Percentiles rank a stretch among this genome's conserved stretches.
Evolutionary conservation across 352 stramenopile genomes (phyloP).

Genomic region (Pythium dissimile): DNA sequence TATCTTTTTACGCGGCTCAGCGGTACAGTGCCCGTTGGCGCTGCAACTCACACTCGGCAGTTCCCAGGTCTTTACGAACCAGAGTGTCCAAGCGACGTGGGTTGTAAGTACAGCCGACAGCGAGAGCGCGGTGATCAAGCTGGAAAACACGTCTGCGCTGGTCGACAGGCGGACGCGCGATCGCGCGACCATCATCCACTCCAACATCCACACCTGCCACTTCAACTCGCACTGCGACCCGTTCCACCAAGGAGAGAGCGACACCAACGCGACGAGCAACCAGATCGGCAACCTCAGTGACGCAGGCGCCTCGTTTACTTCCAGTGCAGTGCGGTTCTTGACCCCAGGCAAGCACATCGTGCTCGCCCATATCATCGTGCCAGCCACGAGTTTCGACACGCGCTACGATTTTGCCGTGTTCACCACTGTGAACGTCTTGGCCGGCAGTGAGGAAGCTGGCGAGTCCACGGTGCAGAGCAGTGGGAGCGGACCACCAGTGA

Average conservation of each 20-base stretch:
- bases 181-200: constrained; percentile 22
- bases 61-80: not conserved
- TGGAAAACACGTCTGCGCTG: constrained; percentile 6
- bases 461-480: not conserved
- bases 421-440: constrained; percentile 14
- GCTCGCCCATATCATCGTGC: constrained; percentile 34
- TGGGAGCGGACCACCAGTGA: not conserved
- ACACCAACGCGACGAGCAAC: constrained; percentile 17
- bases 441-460: not conserved
- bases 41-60: constrained; percentile 2
- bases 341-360: constrained; percentile 25
- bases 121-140: constrained; percentile 5
- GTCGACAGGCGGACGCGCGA: constrained; percentile 13
- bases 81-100: constrained; percentile 19
- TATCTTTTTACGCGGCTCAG: constrained; percentile 13
- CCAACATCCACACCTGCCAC: constrained; percentile 24
- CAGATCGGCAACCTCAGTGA: constrained; percentile 27
- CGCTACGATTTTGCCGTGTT: constrained; percentile 35
- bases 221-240: constrained; percentile 17
- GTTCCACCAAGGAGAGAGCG: constrained; percentile 15
- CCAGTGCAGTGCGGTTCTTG: constrained; percentile 24
- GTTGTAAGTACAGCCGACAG: constrained; percentile 8
- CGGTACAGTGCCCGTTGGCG: constrained; percentile 22
- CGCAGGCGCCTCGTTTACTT: constrained; percentile 4
- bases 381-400: constrained; percentile 6